These are phyloP conservation scores for Carpinus viminea DNA, from an alignment of 306 rosid species.

Conservation along the genomic window DNA sequence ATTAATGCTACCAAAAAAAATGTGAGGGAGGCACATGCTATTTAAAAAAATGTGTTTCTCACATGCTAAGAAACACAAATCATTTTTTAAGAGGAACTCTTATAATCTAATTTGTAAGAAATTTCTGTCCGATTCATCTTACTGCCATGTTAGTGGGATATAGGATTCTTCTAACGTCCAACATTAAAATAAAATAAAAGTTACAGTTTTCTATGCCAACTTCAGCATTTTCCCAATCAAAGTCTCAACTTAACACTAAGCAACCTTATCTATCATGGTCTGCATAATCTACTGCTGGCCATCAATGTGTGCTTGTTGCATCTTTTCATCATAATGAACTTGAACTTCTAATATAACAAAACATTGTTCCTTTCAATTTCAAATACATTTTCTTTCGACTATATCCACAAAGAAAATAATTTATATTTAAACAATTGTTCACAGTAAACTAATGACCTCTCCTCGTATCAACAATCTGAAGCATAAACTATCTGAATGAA, in stretches of 20 bases:
- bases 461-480: background rate
- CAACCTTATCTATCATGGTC: background rate
- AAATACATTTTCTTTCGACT: background rate
- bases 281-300: background rate
- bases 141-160: background rate
- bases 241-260: background rate
- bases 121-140: too few relatives aligned
- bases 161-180: background rate
- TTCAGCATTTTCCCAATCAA: background rate
- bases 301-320: background rate
- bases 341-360: background rate
- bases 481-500: conserved; percentile 28
- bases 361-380: background rate
- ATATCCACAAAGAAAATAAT: background rate
- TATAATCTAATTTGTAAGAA: too few relatives aligned
- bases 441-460: background rate
- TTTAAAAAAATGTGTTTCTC: too few relatives aligned
- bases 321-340: background rate
- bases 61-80: too few relatives aligned
- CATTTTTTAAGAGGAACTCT: too few relatives aligned
- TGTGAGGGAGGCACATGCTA: too few relatives aligned
- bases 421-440: background rate
- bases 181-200: too few relatives aligned
- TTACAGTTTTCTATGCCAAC: background rate
- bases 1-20: too few relatives aligned